Conservation (phyloP, 148 eudicot genomes). For the Fagopyrum tataricum region DNA sequence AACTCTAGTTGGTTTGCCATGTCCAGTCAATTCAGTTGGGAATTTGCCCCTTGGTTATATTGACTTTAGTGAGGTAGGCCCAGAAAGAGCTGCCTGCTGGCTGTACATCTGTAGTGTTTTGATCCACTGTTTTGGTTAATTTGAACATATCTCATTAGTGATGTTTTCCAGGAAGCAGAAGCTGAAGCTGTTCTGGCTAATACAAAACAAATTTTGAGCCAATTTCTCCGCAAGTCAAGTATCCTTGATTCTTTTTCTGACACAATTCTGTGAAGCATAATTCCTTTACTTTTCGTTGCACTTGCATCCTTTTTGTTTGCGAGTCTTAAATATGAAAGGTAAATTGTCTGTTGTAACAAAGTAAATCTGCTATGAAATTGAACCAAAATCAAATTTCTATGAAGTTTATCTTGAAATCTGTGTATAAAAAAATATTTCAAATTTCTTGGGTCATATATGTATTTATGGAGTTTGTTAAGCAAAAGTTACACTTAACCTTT, state of each 20-base stretch:
- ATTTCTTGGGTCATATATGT: background rate
- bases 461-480: background rate
- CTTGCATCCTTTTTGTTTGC: background rate
- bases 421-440: background rate
- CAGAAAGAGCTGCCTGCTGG: background rate
- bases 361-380: background rate
- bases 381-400: background rate
- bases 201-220: slow-evolving; percentile 82
- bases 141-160: slow-evolving; percentile 8
- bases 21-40: slow-evolving; percentile 92
- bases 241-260: slow-evolving; percentile 38
- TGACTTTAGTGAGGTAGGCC: slow-evolving; percentile 48
- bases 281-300: background rate
- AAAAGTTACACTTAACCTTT: background rate
- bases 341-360: background rate
- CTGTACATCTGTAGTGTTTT: background rate
- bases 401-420: background rate
- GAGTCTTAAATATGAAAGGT: background rate
- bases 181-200: slow-evolving; percentile 96
- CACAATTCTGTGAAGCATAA: background rate
- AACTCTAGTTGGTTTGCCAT: slow-evolving; percentile 86
- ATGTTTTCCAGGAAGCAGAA: slow-evolving; percentile 61
- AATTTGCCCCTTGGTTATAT: slow-evolving; percentile 72
- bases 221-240: slow-evolving; percentile 82
- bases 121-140: background rate